A percentile compares a stretch with the other conserved stretches of the same genome.
phyloP scores from a whole-genome alignment of 331 rosid species.

The Arachis monticola region DNA sequence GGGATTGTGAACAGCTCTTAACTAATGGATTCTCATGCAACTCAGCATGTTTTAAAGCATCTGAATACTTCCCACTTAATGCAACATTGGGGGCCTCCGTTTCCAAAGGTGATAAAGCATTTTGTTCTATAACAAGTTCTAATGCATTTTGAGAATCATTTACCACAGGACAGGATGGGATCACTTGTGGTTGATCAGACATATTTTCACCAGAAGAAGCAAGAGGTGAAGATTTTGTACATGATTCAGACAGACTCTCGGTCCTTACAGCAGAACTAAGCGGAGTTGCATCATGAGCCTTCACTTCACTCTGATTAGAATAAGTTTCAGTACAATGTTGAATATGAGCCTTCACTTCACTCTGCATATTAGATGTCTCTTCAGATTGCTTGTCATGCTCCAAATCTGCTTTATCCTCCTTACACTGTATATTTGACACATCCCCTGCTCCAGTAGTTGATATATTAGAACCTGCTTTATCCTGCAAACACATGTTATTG shows the following conservation, averaged over 20 bases:
- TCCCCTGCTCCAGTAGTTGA: constrained; percentile 40
- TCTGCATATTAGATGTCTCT: constrained; percentile 14
- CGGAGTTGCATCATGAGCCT: constrained; percentile 41
- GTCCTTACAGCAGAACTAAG: constrained; percentile 36
- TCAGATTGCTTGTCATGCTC: background rate
- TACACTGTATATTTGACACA: constrained; percentile 42
- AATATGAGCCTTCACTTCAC: constrained; percentile 40
- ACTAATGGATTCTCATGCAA: constrained; percentile 31
- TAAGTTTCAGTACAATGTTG: constrained; percentile 42
- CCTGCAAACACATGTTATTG: constrained; percentile 43
- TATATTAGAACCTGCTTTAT: constrained; percentile 36
- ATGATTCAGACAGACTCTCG: constrained; percentile 41
- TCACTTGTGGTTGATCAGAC: constrained; percentile 41
- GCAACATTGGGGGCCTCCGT: constrained; percentile 26
- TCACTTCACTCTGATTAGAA: constrained; percentile 30
- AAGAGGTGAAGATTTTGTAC: constrained; percentile 37
- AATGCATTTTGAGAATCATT: constrained; percentile 28
- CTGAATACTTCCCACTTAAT: constrained; percentile 35
- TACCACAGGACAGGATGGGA: constrained; percentile 36
- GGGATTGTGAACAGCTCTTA: constrained; percentile 29
- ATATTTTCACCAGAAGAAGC: constrained; percentile 38
- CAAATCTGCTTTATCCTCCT: constrained; percentile 50
- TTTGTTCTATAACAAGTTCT: background rate
- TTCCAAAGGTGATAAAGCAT: constrained; percentile 9
- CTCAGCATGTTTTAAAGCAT: constrained; percentile 35